Base-by-base conservation (phyloP, 495 filamentous ascomycete species). In the Xylaria castorea region DNA sequence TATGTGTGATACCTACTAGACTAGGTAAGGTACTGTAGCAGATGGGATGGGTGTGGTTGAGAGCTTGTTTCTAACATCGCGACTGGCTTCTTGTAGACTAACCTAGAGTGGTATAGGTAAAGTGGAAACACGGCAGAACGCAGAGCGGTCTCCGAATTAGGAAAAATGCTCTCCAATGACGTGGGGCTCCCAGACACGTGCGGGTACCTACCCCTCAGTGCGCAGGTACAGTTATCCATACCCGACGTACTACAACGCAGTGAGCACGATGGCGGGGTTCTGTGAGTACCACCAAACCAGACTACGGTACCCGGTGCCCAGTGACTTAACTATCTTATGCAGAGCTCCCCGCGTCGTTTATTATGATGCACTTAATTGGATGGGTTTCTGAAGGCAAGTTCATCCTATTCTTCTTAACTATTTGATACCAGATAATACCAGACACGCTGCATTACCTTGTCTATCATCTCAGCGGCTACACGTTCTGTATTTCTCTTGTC, bases 291-390 rank as follows among this genome's bases (percentile, higher is more conserved):
- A 42, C 38, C 38, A 9, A 36, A 42, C 5, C 18, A n/a, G n/a
- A n/a, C n/a, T n/a, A n/a, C n/a, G n/a, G n/a, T n/a, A n/a, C n/a
- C n/a, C n/a, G n/a, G n/a, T n/a, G n/a, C n/a, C n/a, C n/a, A n/a
- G n/a, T n/a, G n/a, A n/a, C n/a, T n/a, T 11, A 36, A 36, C 5
- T 42, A 30, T 32, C 58, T 32, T 1, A 38, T 61, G 58, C 58
- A 64, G 36, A 63, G 61, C 38, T 64, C 61, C 61, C 61, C 61
- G 61, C 61, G n/a, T 64, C 22, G 38, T 61, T 57, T 22, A 22
- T 22, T 32, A 57, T 32, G 5, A 18, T 32, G 14, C 2, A 57
- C 9, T 16, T 53, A 53, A 14, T 25, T 51, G n/a, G 48, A 8
- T 22, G 8, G 8, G 8, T n/a, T n/a, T 51, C n/a, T 27, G 25